These are phyloP conservation scores for Verticillium alfalfae DNA, from an alignment of 2,329 filamentous ascomycete genomes.

Conservation along the genomic window DNA sequence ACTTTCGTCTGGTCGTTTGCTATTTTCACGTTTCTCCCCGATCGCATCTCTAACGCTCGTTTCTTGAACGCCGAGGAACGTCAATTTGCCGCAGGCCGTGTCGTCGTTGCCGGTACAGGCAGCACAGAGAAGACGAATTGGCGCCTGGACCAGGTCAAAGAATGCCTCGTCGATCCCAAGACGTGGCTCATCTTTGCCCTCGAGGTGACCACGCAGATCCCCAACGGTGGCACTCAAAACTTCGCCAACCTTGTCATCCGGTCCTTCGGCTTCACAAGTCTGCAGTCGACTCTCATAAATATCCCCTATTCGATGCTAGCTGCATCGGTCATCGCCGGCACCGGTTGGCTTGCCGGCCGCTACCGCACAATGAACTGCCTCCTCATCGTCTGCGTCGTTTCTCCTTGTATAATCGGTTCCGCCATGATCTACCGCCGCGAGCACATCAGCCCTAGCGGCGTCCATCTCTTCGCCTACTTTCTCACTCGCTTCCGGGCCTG, in stretches of 20 bases:
- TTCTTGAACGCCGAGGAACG: slow-evolving; percentile 53
- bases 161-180: slow-evolving; percentile 53
- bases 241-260: slow-evolving; percentile 53
- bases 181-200: slow-evolving; percentile 54
- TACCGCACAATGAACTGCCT: slow-evolving; percentile 46
- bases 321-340: slow-evolving; percentile 38
- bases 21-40: slow-evolving; percentile 43
- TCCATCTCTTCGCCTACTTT: slow-evolving; percentile 53
- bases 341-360: slow-evolving; percentile 44
- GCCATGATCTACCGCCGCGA: slow-evolving; percentile 45
- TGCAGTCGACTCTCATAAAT: slow-evolving; percentile 51
- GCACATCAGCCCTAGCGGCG: slow-evolving; percentile 27
- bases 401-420: slow-evolving; percentile 46
- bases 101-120: slow-evolving; percentile 45
- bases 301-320: slow-evolving; percentile 53
- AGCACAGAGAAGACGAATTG: slow-evolving; percentile 41
- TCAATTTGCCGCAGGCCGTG: slow-evolving; percentile 37
- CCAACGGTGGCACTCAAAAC: slow-evolving; percentile 56
- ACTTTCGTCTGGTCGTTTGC: slow-evolving; percentile 47
- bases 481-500: slow-evolving; percentile 46
- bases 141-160: slow-evolving; percentile 43
- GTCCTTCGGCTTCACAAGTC: slow-evolving; percentile 48
- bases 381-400: slow-evolving; percentile 41
- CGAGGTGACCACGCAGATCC: slow-evolving; percentile 49
- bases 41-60: slow-evolving; percentile 45